These are phyloP conservation scores for Solidago caesia DNA, from an alignment of 129 eudicot genomes.

Conservation along the genomic window DNA sequence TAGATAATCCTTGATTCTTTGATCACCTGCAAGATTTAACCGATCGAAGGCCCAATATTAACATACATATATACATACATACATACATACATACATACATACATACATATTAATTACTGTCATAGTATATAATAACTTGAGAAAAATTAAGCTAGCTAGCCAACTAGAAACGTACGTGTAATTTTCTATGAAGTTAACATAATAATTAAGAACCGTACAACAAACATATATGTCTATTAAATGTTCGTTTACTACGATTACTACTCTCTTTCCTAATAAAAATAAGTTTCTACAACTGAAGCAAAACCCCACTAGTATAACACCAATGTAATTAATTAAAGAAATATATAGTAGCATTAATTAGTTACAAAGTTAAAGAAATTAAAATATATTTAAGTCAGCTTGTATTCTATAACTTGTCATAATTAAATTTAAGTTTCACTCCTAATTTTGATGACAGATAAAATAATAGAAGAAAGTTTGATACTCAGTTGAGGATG, in stretches of 20 bases:
- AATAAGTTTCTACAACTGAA: not conserved
- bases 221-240: not conserved
- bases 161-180: not conserved
- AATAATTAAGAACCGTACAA: not conserved
- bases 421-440: too few relatives aligned
- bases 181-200: not conserved
- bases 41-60: not conserved
- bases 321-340: not conserved
- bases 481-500: too few relatives aligned
- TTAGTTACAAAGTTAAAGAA: too few relatives aligned
- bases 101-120: too few relatives aligned
- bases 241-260: not conserved
- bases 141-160: not conserved
- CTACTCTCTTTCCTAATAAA: not conserved
- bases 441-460: too few relatives aligned
- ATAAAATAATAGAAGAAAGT: too few relatives aligned
- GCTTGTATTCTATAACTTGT: too few relatives aligned
- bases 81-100: too few relatives aligned
- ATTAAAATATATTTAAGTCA: too few relatives aligned
- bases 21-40: not conserved
- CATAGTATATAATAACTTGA: too few relatives aligned
- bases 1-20: not conserved
- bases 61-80: not conserved
- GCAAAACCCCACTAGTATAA: not conserved
- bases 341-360: too few relatives aligned